A percentile compares a stretch with the other conserved stretches of the same genome.
These are phyloP conservation scores for Cladosporium sp. DNA, from an alignment of 2,329 filamentous ascomycete genomes.

Conservation along the genomic window DNA sequence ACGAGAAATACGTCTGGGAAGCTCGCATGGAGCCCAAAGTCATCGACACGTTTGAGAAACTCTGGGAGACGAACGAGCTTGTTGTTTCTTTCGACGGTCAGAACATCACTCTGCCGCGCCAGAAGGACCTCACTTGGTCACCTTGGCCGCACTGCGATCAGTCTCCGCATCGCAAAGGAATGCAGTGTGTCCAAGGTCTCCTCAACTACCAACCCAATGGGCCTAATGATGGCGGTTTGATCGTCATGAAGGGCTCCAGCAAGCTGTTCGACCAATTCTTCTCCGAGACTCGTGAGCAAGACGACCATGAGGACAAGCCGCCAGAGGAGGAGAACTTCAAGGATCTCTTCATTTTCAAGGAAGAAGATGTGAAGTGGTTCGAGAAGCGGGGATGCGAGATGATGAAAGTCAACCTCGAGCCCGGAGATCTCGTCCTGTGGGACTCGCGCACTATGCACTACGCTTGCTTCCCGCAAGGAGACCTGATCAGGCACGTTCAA, in stretches of 20 bases:
- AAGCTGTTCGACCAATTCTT: conserved; percentile 45
- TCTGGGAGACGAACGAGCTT: conserved; percentile 36
- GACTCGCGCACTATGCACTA: conserved; percentile 43
- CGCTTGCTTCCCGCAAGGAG: conserved; percentile 28
- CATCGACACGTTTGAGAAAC: conserved; percentile 37
- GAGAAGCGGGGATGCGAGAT: conserved; percentile 19
- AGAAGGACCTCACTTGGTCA: conserved; percentile 35
- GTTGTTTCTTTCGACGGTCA: conserved; percentile 33
- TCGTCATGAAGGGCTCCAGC: conserved; percentile 41
- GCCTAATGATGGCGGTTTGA: conserved; percentile 43
- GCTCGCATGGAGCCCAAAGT: conserved; percentile 38
- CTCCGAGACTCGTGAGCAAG: conserved; percentile 28
- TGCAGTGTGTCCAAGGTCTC: conserved; percentile 41
- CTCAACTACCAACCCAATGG: conserved; percentile 43
- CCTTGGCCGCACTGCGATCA: conserved; percentile 47
- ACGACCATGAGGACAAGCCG: conserved; percentile 29
- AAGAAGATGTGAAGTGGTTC: conserved; percentile 29
- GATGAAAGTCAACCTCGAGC: conserved; percentile 20
- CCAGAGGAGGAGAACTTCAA: conserved; percentile 31
- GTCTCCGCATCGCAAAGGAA: conserved; percentile 37
- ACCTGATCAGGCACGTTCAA: conserved; percentile 25
- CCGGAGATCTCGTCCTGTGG: conserved; percentile 23
- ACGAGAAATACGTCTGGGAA: conserved; percentile 45
- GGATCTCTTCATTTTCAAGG: conserved; percentile 41
- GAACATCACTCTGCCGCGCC: conserved; percentile 41